Conservation (phyloP, 257 asterid species). For the Forsythia suspensa region DNA sequence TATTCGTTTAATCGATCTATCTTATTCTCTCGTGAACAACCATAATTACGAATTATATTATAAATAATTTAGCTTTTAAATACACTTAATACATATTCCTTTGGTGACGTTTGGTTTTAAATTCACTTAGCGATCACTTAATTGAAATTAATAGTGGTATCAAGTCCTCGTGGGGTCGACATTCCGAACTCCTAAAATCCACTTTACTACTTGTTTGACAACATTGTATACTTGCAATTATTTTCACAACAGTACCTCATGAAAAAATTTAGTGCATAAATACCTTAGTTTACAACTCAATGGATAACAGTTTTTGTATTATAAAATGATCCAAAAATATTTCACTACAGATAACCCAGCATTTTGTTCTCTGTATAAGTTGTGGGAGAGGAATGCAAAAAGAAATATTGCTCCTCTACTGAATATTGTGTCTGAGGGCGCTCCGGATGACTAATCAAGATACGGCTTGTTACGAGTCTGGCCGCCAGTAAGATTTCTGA, state of each 20-base stretch:
- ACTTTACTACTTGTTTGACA: no score
- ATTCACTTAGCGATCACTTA: no score
- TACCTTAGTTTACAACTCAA: not conserved
- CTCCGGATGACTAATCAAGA: conserved; percentile 30
- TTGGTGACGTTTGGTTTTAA: no score
- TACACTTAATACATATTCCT: no score
- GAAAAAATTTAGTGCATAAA: not conserved
- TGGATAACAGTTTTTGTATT: not conserved
- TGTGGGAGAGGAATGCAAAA: not conserved
- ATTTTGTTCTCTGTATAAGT: not conserved
- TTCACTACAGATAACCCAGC: not conserved
- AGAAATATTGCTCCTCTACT: not conserved
- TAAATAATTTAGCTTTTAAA: no score
- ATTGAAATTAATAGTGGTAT: no score
- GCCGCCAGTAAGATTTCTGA: conserved; percentile 75
- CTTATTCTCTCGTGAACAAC: no score
- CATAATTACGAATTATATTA: no score
- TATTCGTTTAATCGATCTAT: no score
- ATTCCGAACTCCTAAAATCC: no score
- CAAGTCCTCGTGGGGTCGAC: no score
- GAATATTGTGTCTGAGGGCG: not conserved
- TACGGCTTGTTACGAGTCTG: conserved; percentile 40
- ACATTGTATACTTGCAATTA: no score
- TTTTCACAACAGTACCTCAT: not conserved
- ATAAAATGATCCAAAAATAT: not conserved